Evolutionary conservation across 2,329 filamentous ascomycete genomes (phyloP), one percentile per base, ranked within the genome.

Genomic region (Chaetomium globosum): DNA sequence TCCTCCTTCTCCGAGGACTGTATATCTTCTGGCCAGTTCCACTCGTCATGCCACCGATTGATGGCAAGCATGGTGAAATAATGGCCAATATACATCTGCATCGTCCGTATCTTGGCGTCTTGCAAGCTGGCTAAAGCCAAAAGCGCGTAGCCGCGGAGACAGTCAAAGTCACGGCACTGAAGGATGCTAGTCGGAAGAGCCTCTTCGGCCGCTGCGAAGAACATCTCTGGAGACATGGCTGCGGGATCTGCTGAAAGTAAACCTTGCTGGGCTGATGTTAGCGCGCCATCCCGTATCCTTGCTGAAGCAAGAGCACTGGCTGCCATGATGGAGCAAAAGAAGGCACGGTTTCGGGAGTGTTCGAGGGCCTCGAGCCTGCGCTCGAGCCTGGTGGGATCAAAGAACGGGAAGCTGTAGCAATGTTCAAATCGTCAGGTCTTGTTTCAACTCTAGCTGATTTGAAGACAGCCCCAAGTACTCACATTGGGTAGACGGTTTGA

Each of bases 301-400:
- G 70, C 71, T 6, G 68, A 66, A 12, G 69, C 63, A 36, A 73
- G 65, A 9, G 71, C 71, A 19, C 68, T 69, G 33, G 69, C 71
- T 23, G 71, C 70, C 71, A 72, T 73, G 61, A 71, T 61, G 26
- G 70, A 71, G 39, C 68, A 72, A 61, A 73, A 73, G 65, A 73
- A 72, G 58, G 65, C 64, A 19, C 70, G 70, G 56, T 69, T 72
- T 43, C 60, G 67, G n/a, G 64, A 66, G 51, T 72, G 71, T 39
- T 73, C 70, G 43, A 71, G 65, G 57, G 23, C 33, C 48, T 67
- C 65, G 36, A 73, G 67, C 23, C 71, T 68, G 28, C 64, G 64
- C 12, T 51, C 52, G 6, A 62, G 53, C 26, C 39, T 56, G 52
- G 51, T 54, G 6, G 70, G 66, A 49, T 73, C 69, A 49, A 73